Base-by-base conservation (phyloP, 2,329 filamentous ascomycete genomes). In the Huntiella decipiens region DNA sequence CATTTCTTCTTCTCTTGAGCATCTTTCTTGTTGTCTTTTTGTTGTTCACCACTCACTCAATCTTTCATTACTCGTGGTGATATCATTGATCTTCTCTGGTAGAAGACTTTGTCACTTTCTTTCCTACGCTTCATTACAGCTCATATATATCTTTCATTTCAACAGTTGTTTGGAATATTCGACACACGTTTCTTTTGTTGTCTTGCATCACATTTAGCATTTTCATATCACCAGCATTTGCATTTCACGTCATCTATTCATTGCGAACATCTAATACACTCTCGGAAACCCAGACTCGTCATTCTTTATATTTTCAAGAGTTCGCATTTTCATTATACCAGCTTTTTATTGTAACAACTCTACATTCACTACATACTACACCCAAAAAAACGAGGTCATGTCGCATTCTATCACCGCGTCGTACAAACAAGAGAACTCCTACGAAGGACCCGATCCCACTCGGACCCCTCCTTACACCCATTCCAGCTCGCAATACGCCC, bases 381-480 rank as follows among this genome's bases (percentile, higher is more conserved):
- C 22, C 4, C 16, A 17, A 17, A 28, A 28, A 28, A 28, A 28
- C 22, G 22, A 28, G 22, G 22, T 28, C 22, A 69, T 69, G 66
- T 62, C 66, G 45, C 67, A 64, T 55, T 63, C 67, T 53, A 59
- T 58, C 6, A 60, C 13, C 8, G 6, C 64, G 50, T 60, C 59
- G 47, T 56, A 62, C 38, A 67, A 62, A 54, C 57, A 58, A 28
- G 22, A 44, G 38, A 33, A 33, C 36, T 22, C 43, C 35, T 42
- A 45, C 35, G 33, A 5, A 13, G 44, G 33, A n/a, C 51, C 35
- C 47, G 47, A 34, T 17, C 31, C 50, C 68, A 67, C 52, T 63
- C 66, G 44, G 13, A 39, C 38, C 16, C 37, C 17, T 31, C 39
- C 33, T 10, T 35, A 38, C 34, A 16, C 22, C 32, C 43, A 32